phyloP scores from a whole-genome alignment of 169 alveolate genomes.

The Toxoplasma gondii region DNA sequence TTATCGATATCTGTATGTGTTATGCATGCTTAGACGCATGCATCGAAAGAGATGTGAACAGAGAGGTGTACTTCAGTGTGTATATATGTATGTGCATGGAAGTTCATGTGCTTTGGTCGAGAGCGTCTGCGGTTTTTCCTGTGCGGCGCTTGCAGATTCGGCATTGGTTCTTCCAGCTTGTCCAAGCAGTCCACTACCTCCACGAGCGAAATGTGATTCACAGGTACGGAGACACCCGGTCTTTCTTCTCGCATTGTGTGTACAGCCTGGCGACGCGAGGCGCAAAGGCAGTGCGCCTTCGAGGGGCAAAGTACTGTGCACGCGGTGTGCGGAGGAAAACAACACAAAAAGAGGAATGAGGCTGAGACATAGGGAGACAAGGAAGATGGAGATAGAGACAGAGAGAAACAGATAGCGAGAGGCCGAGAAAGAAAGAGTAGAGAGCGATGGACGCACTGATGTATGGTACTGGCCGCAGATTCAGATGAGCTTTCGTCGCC shows the following conservation, averaged over 20 bases:
- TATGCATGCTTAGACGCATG: background rate
- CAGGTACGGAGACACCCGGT: slow-evolving; percentile 22
- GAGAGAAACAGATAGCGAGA: background rate
- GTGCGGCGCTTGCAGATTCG: slow-evolving; percentile 38
- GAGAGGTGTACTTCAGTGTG: background rate
- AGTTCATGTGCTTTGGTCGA: background rate
- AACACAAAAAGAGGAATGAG: too few relatives aligned
- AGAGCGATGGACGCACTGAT: too few relatives aligned
- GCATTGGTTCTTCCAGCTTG: slow-evolving; percentile 31
- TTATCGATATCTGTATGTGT: too few relatives aligned
- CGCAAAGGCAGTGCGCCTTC: background rate
- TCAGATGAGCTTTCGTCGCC: too few relatives aligned
- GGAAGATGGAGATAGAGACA: too few relatives aligned
- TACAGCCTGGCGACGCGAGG: background rate
- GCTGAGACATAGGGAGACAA: too few relatives aligned
- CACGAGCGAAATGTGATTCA: slow-evolving; percentile 61
- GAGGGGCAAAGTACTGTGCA: too few relatives aligned
- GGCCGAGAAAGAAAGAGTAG: too few relatives aligned
- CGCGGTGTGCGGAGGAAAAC: background rate
- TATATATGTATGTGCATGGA: too few relatives aligned
- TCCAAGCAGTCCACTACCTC: slow-evolving; percentile 65
- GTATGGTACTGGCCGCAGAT: too few relatives aligned
- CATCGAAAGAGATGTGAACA: background rate
- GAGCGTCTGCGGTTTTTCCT: background rate
- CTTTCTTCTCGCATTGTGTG: background rate